Evolutionary conservation across 1,139 yeast species (phyloP).

Genomic region (Saccharomyces hybrid): DNA sequence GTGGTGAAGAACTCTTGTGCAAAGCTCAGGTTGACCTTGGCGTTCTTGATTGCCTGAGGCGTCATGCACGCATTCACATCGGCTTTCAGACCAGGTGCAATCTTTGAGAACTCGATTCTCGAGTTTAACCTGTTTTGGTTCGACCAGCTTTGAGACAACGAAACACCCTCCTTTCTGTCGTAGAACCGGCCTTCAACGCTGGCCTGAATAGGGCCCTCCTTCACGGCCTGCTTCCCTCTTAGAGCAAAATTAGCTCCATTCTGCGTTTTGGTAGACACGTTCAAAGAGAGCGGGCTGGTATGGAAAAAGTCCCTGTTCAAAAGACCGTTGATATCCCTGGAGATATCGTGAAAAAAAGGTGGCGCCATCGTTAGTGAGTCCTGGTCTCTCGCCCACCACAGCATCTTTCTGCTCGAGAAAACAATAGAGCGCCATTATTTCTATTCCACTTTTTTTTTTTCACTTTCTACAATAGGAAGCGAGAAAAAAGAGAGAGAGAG

Average conservation of each 20-base stretch:
- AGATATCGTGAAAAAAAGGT: constrained; percentile 80
- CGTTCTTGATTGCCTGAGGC: constrained; percentile 83
- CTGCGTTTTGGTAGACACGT: constrained; percentile 88
- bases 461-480: not conserved
- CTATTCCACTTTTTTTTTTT: not conserved
- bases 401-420: not conserved
- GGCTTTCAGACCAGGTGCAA: constrained; percentile 92
- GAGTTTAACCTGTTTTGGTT: constrained; percentile 88
- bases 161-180: constrained; percentile 88
- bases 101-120: constrained; percentile 85
- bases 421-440: not conserved
- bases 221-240: constrained; percentile 78
- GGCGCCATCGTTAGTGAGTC: constrained; percentile 43
- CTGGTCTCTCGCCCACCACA: not conserved
- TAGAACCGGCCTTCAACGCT: constrained; percentile 86
- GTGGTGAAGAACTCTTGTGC: constrained; percentile 90
- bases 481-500: not conserved
- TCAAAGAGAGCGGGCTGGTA: constrained; percentile 76
- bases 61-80: constrained; percentile 83
- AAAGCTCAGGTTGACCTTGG: constrained; percentile 86
- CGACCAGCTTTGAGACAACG: constrained; percentile 97
- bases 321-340: constrained; percentile 84
- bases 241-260: constrained; percentile 93
- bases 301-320: constrained; percentile 91
- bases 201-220: constrained; percentile 79